Percentiles rank a stretch among this genome's conserved stretches.
phyloP scores from a whole-genome alignment of 306 rosid genomes.

The Castanea sativa region DNA sequence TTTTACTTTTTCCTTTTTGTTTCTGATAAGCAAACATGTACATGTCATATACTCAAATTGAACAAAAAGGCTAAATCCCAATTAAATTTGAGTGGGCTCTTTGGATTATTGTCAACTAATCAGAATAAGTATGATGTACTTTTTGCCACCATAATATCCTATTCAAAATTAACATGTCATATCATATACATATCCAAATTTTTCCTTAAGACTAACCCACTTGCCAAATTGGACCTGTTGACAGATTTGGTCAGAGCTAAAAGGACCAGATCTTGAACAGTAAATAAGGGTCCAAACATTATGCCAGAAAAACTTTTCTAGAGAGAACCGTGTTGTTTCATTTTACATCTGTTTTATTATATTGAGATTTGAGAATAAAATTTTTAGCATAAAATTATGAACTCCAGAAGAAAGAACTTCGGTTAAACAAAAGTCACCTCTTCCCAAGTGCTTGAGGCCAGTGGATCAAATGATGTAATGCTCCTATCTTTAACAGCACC shows the following conservation, averaged over 20 bases:
- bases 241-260: not conserved
- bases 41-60: not conserved
- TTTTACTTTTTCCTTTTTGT: not conserved
- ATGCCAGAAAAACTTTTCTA: not conserved
- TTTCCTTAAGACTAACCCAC: not conserved
- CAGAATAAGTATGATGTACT: not conserved
- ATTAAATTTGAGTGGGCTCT: not conserved
- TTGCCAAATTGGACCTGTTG: not conserved
- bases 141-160: not conserved
- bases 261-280: not conserved
- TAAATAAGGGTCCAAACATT: not conserved
- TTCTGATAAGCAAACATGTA: not conserved
- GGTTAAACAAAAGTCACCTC: constrained; percentile 44
- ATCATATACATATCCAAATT: not conserved
- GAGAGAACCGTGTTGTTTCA: not conserved
- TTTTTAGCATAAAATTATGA: not conserved
- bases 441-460: constrained; percentile 95
- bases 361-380: not conserved
- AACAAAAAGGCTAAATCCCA: not conserved
- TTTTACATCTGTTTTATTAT: not conserved
- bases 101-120: not conserved
- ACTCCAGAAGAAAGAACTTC: constrained; percentile 22
- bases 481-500: constrained; percentile 53
- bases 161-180: not conserved
- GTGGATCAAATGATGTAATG: constrained; percentile 56